Evolutionary conservation across 371 early-diverging fungal species (phyloP), one percentile per base, ranked within the genome.

Genomic region (Globomyces sp.): DNA sequence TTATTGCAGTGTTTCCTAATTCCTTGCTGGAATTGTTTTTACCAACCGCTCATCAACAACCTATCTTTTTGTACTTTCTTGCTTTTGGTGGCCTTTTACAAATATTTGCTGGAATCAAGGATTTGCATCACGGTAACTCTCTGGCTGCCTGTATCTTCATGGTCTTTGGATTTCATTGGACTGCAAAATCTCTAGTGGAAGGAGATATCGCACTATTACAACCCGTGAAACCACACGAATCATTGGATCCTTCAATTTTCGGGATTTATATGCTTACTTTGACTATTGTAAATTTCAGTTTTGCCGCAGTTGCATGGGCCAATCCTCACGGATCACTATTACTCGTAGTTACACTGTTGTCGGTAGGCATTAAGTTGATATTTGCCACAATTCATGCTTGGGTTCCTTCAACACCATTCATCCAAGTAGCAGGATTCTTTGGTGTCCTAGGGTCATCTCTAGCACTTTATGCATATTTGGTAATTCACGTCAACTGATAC

Each of bases 91-190:
- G 58, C 24, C 44, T 58, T 44, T 24, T 58, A 4, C 58, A 58
- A 44, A 39, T 58, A 41, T 5, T 44, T 34, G 58, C 58, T 44
- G 58, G 58, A 41, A 45, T 13, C 58, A 58, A 58, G 45, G 58
- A 58, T 34, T 58, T 39, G 8, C 40, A 58, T 41, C 58, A 44
- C 24, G 58, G 58, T 10, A 58, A 58, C 45, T 58, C 58, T 11
- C 44, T 44, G n/a, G 24, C 58, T 3, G 42, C 58, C 4, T 58
- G 58, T 45, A 58, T 58, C 44, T 58, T 58, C 44, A 44, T 45
- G 24, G 45, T 58, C 3, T 58, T 58, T 58, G 58, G 58, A 45
- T 58, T 41, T 10, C 58, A 58, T 58, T 58, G 58, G 58, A 45
- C 44, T 24, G 58, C 58, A 3, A 6, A 58, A 58, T 41, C 40